Base-by-base conservation (phyloP, 495 filamentous ascomycete genomes). In the Penicillium robsamsonii region DNA sequence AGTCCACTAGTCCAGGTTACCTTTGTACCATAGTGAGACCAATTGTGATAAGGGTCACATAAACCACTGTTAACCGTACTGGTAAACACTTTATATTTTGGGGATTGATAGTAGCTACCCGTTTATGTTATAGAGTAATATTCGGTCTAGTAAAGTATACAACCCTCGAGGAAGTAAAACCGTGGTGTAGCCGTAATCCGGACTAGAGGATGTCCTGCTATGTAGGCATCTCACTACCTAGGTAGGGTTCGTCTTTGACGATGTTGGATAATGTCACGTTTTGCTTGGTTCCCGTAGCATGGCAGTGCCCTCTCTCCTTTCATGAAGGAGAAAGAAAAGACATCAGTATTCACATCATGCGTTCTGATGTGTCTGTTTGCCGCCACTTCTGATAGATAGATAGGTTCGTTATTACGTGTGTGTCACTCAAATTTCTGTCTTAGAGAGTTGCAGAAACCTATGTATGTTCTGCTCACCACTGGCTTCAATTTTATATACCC, bases 11-110 rank as follows among this genome's bases (percentile, higher is more conserved):
- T 41, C 38, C 8, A 41, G 38, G 38, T 41, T 41, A 41, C 38
- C n/a, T 41, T 41, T 41, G n/a, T 41, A 41, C n/a, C n/a, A 41
- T 41, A 41, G n/a, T 41, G n/a, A 41, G 38, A 41, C 38, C n/a
- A 41, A 41, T 41, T 41, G n/a, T 41, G n/a, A 41, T 41, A 41
- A 41, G 38, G 18, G 38, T 41, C n/a, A 17, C n/a, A 41, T 41
- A 41, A 41, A 41, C 38, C n/a, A 41, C n/a, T 41, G n/a, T 17
- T 41, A 41, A 41, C n/a, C n/a, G n/a, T 41, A 41, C n/a, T 41
- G n/a, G n/a, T 41, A 41, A 41, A 41, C n/a, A 41, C n/a, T 17
- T 41, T 41, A 41, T 41, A 41, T 41, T 18, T 18, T 41, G n/a
- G n/a, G n/a, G 38, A 41, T 41, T 41, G n/a, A 41, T 41, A 41